Evolutionary conservation across 768 basidiomycete species (phyloP).

Genomic region (Stropharia rugosoannulata): DNA sequence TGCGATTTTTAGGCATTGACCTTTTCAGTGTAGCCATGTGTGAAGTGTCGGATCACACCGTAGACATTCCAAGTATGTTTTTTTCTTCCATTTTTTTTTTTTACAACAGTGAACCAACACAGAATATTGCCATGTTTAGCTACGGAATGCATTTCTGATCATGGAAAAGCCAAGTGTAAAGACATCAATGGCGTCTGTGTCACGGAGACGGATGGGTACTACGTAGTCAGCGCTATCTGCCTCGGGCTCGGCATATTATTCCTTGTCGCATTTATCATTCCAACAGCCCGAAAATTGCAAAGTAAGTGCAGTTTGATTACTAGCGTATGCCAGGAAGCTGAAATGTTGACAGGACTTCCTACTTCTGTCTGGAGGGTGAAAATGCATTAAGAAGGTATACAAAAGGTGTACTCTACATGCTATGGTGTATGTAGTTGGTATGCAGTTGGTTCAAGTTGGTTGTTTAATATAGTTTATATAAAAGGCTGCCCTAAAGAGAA

Average conservation of each 20-base stretch:
- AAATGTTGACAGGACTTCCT: slow-evolving; percentile 52
- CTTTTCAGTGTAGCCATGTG: slow-evolving; percentile 85
- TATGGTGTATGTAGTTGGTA: neutral
- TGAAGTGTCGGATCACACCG: slow-evolving; percentile 58
- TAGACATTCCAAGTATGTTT: slow-evolving; percentile 49
- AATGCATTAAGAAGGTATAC: slow-evolving; percentile 26
- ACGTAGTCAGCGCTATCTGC: slow-evolving; percentile 79
- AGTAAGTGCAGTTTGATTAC: slow-evolving; percentile 44
- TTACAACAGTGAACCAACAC: slow-evolving; percentile 4
- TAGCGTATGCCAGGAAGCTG: slow-evolving; percentile 2
- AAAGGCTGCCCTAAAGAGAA: slow-evolving; percentile 41
- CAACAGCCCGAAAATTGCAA: slow-evolving; percentile 84
- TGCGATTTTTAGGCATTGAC: slow-evolving; percentile 67
- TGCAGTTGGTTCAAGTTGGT: no score
- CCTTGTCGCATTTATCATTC: slow-evolving; percentile 75
- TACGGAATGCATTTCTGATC: slow-evolving; percentile 89
- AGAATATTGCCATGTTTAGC: slow-evolving; percentile 37
- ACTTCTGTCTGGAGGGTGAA: slow-evolving; percentile 72
- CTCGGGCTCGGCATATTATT: slow-evolving; percentile 72
- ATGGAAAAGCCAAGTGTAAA: slow-evolving; percentile 78
- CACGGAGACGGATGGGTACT: slow-evolving; percentile 90
- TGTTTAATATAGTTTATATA: slow-evolving; percentile 3
- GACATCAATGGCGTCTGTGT: slow-evolving; percentile 78
- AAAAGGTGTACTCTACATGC: neutral
- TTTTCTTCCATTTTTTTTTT: neutral